These are phyloP conservation scores for Reutealis trisperma DNA, from an alignment of 345 rosid genomes.

Conservation along the genomic window DNA sequence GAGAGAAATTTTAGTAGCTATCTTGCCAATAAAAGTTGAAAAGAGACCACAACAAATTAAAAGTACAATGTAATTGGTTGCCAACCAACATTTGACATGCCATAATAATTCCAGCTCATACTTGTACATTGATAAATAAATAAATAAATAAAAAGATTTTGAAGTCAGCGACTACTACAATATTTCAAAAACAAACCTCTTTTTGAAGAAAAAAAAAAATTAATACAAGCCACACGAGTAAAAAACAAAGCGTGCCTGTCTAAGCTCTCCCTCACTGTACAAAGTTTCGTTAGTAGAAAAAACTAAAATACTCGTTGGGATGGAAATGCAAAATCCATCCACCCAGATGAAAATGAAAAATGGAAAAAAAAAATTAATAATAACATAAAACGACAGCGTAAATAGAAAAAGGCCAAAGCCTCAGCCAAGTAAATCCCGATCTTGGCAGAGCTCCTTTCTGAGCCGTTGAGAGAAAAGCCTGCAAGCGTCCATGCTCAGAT, in stretches of 20 bases:
- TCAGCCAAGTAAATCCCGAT: slow-evolving; percentile 37
- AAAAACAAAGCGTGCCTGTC: slow-evolving; percentile 45
- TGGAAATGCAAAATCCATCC: slow-evolving; percentile 31
- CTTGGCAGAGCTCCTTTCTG: slow-evolving; percentile 75
- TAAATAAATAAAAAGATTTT: neutral
- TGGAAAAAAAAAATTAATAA: neutral
- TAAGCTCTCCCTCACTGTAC: slow-evolving; percentile 24
- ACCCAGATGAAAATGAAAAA: neutral
- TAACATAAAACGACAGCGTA: slow-evolving; percentile 8
- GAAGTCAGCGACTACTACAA: neutral
- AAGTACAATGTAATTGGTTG: neutral
- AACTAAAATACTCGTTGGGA: neutral
- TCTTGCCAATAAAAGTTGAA: neutral
- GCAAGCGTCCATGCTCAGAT: slow-evolving; percentile 94
- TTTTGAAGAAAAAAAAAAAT: neutral
- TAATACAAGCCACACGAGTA: slow-evolving; percentile 46
- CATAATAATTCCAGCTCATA: neutral
- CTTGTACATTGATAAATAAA: neutral
- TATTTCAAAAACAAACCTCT: neutral
- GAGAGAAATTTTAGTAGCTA: neutral
- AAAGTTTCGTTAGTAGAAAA: slow-evolving; percentile 23
- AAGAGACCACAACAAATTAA: neutral
- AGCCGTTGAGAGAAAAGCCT: slow-evolving; percentile 79
- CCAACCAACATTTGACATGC: slow-evolving; percentile 14
- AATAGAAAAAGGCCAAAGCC: neutral